Conservation (phyloP, 2,329 filamentous ascomycete species). For the Sarocladiaceae sp. region DNA sequence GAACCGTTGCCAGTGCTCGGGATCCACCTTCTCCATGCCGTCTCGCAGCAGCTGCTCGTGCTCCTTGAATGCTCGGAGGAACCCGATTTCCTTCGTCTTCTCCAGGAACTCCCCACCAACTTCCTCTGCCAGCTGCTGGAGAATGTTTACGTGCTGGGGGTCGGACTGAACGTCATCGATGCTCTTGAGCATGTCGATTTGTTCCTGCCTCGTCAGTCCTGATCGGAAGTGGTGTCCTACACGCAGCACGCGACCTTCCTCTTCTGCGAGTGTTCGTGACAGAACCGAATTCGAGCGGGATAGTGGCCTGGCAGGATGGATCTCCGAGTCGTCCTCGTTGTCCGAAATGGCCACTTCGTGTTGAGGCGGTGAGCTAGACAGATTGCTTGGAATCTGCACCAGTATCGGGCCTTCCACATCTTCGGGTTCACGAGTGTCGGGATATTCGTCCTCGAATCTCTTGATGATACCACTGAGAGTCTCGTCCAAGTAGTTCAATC, state of each 20-base stretch:
- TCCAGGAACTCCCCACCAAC: conserved; percentile 56
- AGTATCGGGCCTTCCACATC: not conserved
- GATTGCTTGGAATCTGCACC: conserved; percentile 9
- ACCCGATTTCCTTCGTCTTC: conserved; percentile 53
- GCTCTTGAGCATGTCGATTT: conserved; percentile 44
- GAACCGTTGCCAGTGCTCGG: conserved; percentile 61
- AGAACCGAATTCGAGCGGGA: conserved; percentile 51
- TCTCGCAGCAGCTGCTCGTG: conserved; percentile 46
- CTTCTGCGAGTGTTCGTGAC: conserved; percentile 50
- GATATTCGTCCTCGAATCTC: conserved; percentile 94
- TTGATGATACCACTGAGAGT: conserved; percentile 90
- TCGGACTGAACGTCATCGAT: conserved; percentile 47
- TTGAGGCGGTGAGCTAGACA: conserved; percentile 19
- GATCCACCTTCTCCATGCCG: conserved; percentile 55
- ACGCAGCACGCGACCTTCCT: conserved; percentile 53
- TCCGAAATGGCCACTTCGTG: conserved; percentile 32
- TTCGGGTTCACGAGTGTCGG: conserved; percentile 63
- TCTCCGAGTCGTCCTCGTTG: conserved; percentile 43
- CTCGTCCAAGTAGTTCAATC: conserved; percentile 80
- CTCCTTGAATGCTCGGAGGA: conserved; percentile 58
- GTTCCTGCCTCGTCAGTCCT: conserved; percentile 47
- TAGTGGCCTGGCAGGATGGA: conserved; percentile 35
- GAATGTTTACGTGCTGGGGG: conserved; percentile 44
- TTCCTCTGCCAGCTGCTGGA: conserved; percentile 61
- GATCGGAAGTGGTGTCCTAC: conserved; percentile 53